Conservation (phyloP, 2,329 filamentous ascomycete genomes). For the Penicillium sp. region DNA sequence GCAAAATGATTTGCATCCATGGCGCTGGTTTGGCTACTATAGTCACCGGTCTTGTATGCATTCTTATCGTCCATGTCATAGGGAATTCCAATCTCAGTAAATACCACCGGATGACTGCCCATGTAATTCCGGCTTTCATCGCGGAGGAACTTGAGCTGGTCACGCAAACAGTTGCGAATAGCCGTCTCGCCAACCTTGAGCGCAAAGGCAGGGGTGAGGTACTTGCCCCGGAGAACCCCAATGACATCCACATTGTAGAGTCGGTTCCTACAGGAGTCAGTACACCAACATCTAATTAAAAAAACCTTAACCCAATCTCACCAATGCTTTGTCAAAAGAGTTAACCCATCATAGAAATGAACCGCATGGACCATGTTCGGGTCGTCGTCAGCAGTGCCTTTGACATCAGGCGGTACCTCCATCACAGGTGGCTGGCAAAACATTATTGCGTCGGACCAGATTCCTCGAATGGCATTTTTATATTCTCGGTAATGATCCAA, state of each 20-base stretch:
- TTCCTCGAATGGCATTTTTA: constrained; percentile 67
- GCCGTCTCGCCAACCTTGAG: constrained; percentile 91
- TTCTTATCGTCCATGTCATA: constrained; percentile 98
- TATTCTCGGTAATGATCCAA: constrained; percentile 81
- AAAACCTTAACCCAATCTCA: constrained; percentile 22
- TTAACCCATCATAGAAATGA: constrained; percentile 96
- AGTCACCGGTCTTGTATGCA: constrained; percentile 94
- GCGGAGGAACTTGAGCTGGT: constrained; percentile 79
- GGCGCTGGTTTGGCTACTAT: constrained; percentile 84
- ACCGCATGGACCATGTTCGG: constrained; percentile 87
- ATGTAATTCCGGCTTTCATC: constrained; percentile 86
- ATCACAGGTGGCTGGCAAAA: constrained; percentile 89
- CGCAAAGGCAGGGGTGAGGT: constrained; percentile 83
- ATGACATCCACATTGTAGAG: constrained; percentile 97
- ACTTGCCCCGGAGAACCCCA: constrained; percentile 83
- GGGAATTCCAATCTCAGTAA: constrained; percentile 95
- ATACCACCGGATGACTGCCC: constrained; percentile 82
- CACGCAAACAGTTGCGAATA: constrained; percentile 87
- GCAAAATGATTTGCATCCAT: constrained; percentile 97
- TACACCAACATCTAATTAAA: background rate
- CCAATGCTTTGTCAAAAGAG: constrained; percentile 97
- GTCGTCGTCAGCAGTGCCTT: constrained; percentile 85
- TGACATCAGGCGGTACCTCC: constrained; percentile 85
- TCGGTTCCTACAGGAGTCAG: constrained; percentile 62
- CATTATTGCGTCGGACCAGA: constrained; percentile 80